Percentiles rank a stretch among this genome's conserved stretches.
Evolutionary conservation across 208 protist species (phyloP).

Genomic region (Porcisia hertigi): DNA sequence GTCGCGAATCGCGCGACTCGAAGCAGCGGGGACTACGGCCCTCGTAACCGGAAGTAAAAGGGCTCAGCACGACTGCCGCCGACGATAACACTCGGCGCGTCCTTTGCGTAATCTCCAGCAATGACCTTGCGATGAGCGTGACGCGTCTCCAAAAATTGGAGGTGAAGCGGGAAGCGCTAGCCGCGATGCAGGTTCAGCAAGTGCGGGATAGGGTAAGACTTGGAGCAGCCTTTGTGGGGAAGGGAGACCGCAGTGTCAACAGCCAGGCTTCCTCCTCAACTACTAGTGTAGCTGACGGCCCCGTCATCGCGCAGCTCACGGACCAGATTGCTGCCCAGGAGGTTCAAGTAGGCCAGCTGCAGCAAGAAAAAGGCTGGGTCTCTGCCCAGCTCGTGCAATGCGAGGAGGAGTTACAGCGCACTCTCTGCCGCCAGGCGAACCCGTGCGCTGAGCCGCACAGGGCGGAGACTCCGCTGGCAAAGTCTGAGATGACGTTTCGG

Average conservation of each 20-base stretch:
- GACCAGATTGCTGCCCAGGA: slow-evolving; percentile 32
- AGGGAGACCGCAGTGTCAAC: not conserved
- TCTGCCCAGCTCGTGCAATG: slow-evolving; percentile 35
- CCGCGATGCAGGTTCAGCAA: slow-evolving; percentile 26
- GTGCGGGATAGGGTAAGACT: slow-evolving; percentile 25
- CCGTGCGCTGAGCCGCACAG: slow-evolving; percentile 50
- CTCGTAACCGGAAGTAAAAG: not conserved
- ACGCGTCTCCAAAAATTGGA: slow-evolving; percentile 28
- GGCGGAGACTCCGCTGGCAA: slow-evolving; percentile 46
- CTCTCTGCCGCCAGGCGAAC: slow-evolving; percentile 26
- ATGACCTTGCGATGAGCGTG: slow-evolving; percentile 10
- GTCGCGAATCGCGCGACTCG: slow-evolving; percentile 43
- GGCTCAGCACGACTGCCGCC: not conserved
- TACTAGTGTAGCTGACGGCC: not conserved
- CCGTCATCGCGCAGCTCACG: slow-evolving; percentile 20
- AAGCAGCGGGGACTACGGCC: slow-evolving; percentile 8
- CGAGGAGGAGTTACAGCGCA: slow-evolving; percentile 30
- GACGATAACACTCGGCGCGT: not conserved
- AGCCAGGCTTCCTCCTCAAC: not conserved
- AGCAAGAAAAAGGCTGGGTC: slow-evolving; percentile 46
- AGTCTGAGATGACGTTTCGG: slow-evolving; percentile 42
- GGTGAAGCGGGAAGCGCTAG: slow-evolving; percentile 33
- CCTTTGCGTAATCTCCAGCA: slow-evolving; percentile 5
- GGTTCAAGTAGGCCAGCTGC: slow-evolving; percentile 29
- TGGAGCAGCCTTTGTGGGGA: not conserved